Evolutionary conservation across 495 filamentous ascomycete genomes (phyloP).

Genomic region (Parathielavia hyrcaniae): DNA sequence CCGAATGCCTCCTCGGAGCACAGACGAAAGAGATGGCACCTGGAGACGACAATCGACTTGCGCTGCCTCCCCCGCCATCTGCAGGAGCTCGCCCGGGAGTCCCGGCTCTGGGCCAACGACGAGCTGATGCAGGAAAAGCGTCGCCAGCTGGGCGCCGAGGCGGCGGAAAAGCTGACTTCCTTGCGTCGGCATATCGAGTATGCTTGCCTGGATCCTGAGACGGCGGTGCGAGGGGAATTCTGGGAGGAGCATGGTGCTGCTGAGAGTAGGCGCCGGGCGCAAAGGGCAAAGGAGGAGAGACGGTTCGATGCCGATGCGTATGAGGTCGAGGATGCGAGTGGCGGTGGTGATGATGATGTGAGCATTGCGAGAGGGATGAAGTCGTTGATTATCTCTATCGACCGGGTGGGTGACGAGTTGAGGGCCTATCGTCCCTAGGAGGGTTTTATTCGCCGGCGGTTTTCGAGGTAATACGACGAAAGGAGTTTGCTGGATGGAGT

Average conservation of each 20-base stretch:
- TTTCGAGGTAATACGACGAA: neutral
- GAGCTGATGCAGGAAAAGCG: slow-evolving; percentile 15
- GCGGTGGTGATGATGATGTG: neutral
- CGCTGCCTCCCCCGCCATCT: slow-evolving; percentile 20
- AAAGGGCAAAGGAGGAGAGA: slow-evolving; percentile 2
- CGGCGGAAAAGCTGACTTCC: neutral
- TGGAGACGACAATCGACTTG: slow-evolving; percentile 30
- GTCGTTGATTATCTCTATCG: slow-evolving; percentile 22
- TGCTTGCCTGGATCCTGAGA: slow-evolving; percentile 10
- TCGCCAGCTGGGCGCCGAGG: slow-evolving; percentile 5
- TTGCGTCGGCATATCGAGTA: slow-evolving; percentile 21
- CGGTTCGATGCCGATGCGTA: slow-evolving; percentile 14
- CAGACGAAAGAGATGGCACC: slow-evolving; percentile 10
- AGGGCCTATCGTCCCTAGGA: slow-evolving; percentile 15
- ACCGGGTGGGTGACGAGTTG: slow-evolving; percentile 5
- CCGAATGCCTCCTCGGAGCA: neutral
- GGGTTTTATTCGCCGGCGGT: neutral
- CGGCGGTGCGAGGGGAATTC: slow-evolving; percentile 11
- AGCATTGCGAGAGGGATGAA: neutral
- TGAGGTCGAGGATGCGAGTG: neutral
- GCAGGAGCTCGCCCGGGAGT: neutral
- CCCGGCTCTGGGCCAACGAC: slow-evolving; percentile 20
- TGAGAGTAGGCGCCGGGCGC: slow-evolving; percentile 12
- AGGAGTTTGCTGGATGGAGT: neutral
- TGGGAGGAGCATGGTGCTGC: slow-evolving; percentile 26